Base-by-base conservation (phyloP, 495 filamentous ascomycete genomes). In the Lasiosphaeria miniovina region DNA sequence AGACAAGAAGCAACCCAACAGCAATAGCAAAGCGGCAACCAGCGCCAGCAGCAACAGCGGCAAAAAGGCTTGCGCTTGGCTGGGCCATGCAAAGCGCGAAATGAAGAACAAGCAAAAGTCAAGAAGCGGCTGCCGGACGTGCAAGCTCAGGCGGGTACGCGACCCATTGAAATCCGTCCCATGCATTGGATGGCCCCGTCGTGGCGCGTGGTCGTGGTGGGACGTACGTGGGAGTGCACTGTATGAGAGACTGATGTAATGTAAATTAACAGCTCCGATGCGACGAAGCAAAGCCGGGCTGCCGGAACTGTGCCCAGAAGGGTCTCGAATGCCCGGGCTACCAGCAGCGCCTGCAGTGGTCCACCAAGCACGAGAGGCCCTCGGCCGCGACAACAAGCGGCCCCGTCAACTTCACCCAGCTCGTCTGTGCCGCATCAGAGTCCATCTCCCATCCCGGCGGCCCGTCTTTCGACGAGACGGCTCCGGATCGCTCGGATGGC, bases 71-170 rank as follows among this genome's bases (percentile, higher is more conserved):
- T 46, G 12, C 15, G 43, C 2, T 14, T 14, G 15, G 4, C 12
- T n/a, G 12, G 43, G 15, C 43, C 12, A 46, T 46, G 43, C 43
- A 46, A 46, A 46, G 43, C 43, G 15, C 43, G 15, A n/a, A 2
- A 73, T 69, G 66, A 73, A 71, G 62, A 71, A 73, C 58, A 71
- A 57, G 54, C 66, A 68, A 31, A 73, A 73, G 61, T 70, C 65
- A 49, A 54, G 70, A 62, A 71, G 63, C 48, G 70, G 70, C 3
- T 73, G 70, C 53, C 61, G 67, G 57, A 71, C 63, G 4, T 73
- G 70, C 60, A 73, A 73, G 59, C 52, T 64, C 50, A 61, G 65
- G 57, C 60, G 70, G 56, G 70, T 73, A 65, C 35, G 70, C 35
- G 43, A 38, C 54, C 54, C 17, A 33, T 45, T 34, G 10, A n/a